A percentile compares a stretch with the other conserved stretches of the same genome.
Evolutionary conservation across 1,139 yeast genomes (phyloP).

Genomic region (Kluyveromyces sp.): DNA sequence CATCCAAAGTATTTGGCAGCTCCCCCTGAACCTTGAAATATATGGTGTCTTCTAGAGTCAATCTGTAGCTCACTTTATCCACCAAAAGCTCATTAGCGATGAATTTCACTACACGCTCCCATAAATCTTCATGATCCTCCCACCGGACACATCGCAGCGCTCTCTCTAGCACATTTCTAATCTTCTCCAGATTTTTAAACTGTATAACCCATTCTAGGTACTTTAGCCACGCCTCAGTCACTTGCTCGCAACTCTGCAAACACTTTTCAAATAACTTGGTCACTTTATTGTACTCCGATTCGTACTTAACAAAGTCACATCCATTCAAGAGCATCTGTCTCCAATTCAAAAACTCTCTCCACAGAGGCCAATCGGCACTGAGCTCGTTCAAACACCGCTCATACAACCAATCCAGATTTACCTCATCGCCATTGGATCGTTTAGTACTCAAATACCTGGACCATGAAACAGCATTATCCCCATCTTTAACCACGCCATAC

Average conservation of each 20-base stretch:
- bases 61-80: conserved; percentile 17
- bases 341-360: conserved; percentile 35
- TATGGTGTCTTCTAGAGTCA: conserved; percentile 35
- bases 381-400: conserved; percentile 24
- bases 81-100: conserved; percentile 36
- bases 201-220: conserved; percentile 43
- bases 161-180: conserved; percentile 46
- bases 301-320: conserved; percentile 31
- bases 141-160: conserved; percentile 47
- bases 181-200: conserved; percentile 37
- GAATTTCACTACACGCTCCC: conserved; percentile 47
- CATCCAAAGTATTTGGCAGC: conserved; percentile 1
- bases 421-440: conserved; percentile 13
- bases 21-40: conserved; percentile 10
- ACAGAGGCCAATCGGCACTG: conserved; percentile 14
- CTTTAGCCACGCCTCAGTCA: conserved; percentile 50
- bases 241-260: conserved; percentile 38
- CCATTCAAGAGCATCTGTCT: conserved; percentile 33
- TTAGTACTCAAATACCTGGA: conserved; percentile 22
- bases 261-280: conserved; percentile 44
- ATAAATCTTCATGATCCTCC: conserved; percentile 49
- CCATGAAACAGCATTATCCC: conserved; percentile 23
- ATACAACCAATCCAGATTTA: conserved; percentile 23
- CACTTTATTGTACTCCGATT: conserved; percentile 33
- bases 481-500: conserved; percentile 26